A percentile compares a stretch with the other conserved stretches of the same genome.
Conservation (phyloP, 805 yeast species). For the Candida arabinofermentans region DNA sequence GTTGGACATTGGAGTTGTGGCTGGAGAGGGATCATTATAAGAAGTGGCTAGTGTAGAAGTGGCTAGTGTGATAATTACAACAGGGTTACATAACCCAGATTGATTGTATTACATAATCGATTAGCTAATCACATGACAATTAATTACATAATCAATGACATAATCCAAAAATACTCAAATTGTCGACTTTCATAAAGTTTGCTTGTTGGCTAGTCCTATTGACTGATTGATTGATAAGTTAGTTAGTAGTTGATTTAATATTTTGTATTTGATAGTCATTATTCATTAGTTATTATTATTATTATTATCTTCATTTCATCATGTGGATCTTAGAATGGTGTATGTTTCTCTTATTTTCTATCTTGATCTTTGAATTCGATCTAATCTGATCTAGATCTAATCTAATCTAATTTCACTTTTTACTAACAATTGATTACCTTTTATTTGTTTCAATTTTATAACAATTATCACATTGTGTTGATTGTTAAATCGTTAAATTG, state of each 20-base stretch:
- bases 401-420: not conserved
- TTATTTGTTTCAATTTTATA: too few species aligned
- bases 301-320: too few species aligned
- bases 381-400: too few species aligned
- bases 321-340: conserved; percentile 40
- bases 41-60: not conserved
- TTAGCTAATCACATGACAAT: not conserved
- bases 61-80: not conserved
- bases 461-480: not conserved
- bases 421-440: not conserved
- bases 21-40: not conserved
- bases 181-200: too few species aligned
- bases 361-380: not conserved
- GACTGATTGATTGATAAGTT: not conserved
- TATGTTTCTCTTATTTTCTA: conserved; percentile 22
- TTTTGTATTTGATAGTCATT: not conserved
- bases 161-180: too few species aligned
- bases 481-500: not conserved
- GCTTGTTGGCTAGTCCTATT: too few species aligned
- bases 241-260: not conserved
- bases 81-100: too few species aligned
- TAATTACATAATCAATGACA: conserved; percentile 1
- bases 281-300: not conserved
- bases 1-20: not conserved
- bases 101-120: not conserved